Percentiles rank a stretch among this genome's conserved stretches.
These are phyloP conservation scores for Stachybotrys chlorohalonatus DNA, from an alignment of 2,329 filamentous ascomycete species.

Conservation along the genomic window DNA sequence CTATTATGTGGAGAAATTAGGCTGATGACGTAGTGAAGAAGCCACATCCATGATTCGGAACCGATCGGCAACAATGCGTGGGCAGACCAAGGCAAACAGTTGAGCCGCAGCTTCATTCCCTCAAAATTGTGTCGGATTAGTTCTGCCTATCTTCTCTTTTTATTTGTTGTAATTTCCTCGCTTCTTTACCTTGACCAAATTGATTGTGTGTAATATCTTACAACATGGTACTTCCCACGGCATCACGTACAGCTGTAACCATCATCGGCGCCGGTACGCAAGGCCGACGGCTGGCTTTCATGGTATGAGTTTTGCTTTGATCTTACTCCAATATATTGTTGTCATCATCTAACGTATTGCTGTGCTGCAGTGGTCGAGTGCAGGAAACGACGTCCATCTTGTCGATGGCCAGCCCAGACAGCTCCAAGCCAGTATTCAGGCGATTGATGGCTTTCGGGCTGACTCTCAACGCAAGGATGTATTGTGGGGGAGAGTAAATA, in stretches of 20 bases:
- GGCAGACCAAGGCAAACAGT: background rate
- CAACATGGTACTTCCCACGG: slow-evolving; percentile 8
- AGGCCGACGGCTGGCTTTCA: slow-evolving; percentile 19
- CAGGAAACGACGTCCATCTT: slow-evolving; percentile 17
- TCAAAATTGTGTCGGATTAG: too few species aligned
- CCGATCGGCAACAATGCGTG: background rate
- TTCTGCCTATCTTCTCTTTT: too few species aligned
- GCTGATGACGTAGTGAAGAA: too few species aligned
- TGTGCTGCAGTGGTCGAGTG: slow-evolving; percentile 17
- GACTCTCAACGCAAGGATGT: background rate
- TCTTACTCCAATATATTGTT: too few species aligned
- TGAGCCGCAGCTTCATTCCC: too few species aligned
- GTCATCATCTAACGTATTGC: too few species aligned
- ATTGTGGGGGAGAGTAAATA: slow-evolving; percentile 12
- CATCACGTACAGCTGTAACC: slow-evolving; percentile 9
- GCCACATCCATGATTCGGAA: background rate
- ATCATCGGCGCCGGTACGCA: slow-evolving; percentile 20
- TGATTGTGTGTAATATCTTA: background rate
- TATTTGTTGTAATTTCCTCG: too few species aligned
- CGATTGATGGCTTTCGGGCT: slow-evolving; percentile 13
- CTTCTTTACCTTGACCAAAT: too few species aligned
- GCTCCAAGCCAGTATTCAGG: slow-evolving; percentile 15
- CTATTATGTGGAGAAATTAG: too few species aligned
- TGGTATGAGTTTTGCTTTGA: slow-evolving; percentile 11
- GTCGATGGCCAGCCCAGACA: slow-evolving; percentile 16